Evolutionary conservation across 75 land plant genomes (phyloP).

Genomic region (Selaginella moellendorffii): DNA sequence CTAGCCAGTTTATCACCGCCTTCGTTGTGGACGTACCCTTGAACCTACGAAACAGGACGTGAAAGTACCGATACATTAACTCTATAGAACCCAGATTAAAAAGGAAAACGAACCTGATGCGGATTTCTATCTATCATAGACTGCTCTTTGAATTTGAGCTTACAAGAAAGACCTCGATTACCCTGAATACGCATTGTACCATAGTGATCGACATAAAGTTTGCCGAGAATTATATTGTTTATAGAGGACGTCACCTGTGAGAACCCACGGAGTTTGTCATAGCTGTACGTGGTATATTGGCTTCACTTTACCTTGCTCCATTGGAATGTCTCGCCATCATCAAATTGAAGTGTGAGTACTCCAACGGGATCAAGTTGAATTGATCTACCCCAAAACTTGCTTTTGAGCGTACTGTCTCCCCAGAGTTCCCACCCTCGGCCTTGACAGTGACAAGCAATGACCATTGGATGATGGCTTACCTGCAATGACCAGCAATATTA

Average conservation of each 20-base stretch:
- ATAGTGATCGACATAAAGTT: constrained; percentile 63
- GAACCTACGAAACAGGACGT: constrained; percentile 33
- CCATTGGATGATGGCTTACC: constrained; percentile 70
- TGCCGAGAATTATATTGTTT: constrained; percentile 61
- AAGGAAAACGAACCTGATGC: constrained; percentile 38
- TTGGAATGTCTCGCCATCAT: constrained; percentile 49
- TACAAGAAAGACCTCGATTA: constrained; percentile 49
- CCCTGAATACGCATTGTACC: constrained; percentile 64
- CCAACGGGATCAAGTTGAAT: constrained; percentile 60
- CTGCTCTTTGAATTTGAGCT: constrained; percentile 68
- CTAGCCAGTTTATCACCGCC: constrained; percentile 39
- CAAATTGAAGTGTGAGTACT: constrained; percentile 39
- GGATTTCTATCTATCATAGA: constrained; percentile 62
- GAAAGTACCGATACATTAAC: too few species aligned
- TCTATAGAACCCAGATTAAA: too few species aligned
- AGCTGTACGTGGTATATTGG: too few species aligned
- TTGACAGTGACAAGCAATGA: constrained; percentile 65
- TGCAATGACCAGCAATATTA: constrained; percentile 14
- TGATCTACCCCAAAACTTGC: constrained; percentile 61
- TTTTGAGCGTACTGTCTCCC: constrained; percentile 45
- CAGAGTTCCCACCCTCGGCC: constrained; percentile 52
- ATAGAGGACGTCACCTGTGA: constrained; percentile 62
- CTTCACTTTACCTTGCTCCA: constrained; percentile 76
- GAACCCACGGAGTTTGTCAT: too few species aligned
- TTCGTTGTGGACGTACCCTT: constrained; percentile 45